Evolutionary conservation across 352 stramenopile species (phyloP), one percentile per base, ranked within the genome.

Genomic region (Globisporangium paddicum): DNA sequence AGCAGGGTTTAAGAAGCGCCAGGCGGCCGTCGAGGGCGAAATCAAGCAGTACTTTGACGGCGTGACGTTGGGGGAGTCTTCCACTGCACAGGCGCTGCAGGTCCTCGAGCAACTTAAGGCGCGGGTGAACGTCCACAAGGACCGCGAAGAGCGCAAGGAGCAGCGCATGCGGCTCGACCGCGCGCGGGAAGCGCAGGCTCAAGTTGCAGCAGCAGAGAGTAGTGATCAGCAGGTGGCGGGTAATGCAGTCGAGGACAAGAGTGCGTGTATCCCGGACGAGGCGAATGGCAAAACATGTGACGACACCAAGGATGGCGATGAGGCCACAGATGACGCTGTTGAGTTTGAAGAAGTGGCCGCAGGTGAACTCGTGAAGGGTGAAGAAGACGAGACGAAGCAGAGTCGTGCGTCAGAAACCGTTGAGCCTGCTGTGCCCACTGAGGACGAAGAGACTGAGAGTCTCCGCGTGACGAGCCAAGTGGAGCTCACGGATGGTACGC

Each of bases 111-210:
- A 75, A 51, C 66, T 95, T 18, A 83, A 77, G 45, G 62, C 79
- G 19, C 71, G 82, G 50, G 81, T 95, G 37, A 63, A 70, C 8
- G 55, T 86, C 34, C 72, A 89, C 61, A 89, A 87, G 52, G 70
- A 80, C 1, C 79, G 72, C 1, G 82, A 90, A 51, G 82, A 93
- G 58, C 67, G 82, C 52, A 72, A 65, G 16, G 82, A 93, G 58
- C 70, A 68, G 37, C 75, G 78, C 44, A 67, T 86, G 58, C 71
- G 78, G 4, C 58, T 90, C 3, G 65, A 82, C 26, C 52, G 70
- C 2, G 78, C 82, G n/a, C 74, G 82, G 6, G 51, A 73, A 9
- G 69, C 72, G 21, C 77, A 88, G 23, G 54, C 58, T 3, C 26
- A 54, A n/a, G 47, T 10, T 52, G 46, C 21, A 16, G 28, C 28